phyloP scores from a whole-genome alignment of 176 grass and related monocot genomes.

The Musa itinerans region DNA sequence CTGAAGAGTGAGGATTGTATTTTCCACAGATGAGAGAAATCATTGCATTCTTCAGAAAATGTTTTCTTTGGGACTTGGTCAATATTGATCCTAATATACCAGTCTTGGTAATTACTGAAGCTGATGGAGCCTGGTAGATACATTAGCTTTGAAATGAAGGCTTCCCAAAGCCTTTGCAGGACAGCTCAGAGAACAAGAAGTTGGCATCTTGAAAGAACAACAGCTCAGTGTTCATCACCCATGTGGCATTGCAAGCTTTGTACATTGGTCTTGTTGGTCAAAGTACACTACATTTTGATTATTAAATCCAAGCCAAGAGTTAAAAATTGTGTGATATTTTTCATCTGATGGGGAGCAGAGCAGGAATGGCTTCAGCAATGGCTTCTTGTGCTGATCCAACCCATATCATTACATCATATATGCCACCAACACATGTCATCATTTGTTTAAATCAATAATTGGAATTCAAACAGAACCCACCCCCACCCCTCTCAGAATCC shows the following conservation, averaged over 20 bases:
- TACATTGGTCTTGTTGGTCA: too few relatives aligned
- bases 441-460: not conserved
- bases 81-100: too few relatives aligned
- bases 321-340: not conserved
- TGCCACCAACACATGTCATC: not conserved
- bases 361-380: not conserved
- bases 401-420: not conserved
- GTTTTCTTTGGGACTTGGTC: too few relatives aligned
- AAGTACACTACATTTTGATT: not conserved
- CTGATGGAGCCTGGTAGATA: not conserved
- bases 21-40: too few relatives aligned
- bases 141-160: not conserved
- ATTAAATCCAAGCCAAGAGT: not conserved
- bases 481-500: not conserved
- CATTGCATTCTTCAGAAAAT: too few relatives aligned
- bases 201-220: not conserved
- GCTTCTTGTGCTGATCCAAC: not conserved
- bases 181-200: not conserved
- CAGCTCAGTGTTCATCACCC: not conserved
- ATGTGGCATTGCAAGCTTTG: not conserved
- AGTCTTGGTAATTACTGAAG: too few relatives aligned
- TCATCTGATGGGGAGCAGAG: not conserved
- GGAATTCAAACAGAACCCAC: not conserved
- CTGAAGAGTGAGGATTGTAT: too few relatives aligned
- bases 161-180: not conserved